Conservation (phyloP, 345 rosid genomes). For the Rubroshorea leprosula region DNA sequence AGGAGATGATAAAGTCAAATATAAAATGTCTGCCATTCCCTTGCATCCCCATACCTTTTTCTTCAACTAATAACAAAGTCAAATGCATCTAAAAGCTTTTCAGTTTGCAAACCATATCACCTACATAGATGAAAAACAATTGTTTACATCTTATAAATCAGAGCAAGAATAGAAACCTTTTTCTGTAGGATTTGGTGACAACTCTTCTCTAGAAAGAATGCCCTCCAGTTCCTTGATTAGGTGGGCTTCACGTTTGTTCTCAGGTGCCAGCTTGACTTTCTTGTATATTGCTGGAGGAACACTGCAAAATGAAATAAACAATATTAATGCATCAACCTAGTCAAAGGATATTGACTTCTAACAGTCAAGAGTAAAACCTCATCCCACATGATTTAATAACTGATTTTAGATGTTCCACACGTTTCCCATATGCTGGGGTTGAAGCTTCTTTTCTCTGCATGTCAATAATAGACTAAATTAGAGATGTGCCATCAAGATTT, state of each 20-base stretch:
- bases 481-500: slow-evolving; percentile 1
- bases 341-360: slow-evolving; percentile 7
- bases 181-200: slow-evolving; percentile 76
- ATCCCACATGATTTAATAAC: slow-evolving; percentile 79
- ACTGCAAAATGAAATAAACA: slow-evolving; percentile 33
- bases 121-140: neutral
- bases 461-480: slow-evolving; percentile 17
- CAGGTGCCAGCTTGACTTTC: slow-evolving; percentile 82
- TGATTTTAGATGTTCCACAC: slow-evolving; percentile 76
- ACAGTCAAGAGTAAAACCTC: slow-evolving; percentile 43
- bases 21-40: neutral
- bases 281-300: slow-evolving; percentile 73
- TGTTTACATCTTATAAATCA: neutral
- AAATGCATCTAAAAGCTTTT: neutral
- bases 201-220: slow-evolving; percentile 82
- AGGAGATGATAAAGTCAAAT: neutral
- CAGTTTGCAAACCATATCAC: neutral
- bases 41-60: neutral
- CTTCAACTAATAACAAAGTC: neutral
- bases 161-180: slow-evolving; percentile 45
- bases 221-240: slow-evolving; percentile 75
- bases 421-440: slow-evolving; percentile 64
- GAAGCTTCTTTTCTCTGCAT: slow-evolving; percentile 65
- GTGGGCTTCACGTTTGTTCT: slow-evolving; percentile 70
- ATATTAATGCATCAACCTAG: slow-evolving; percentile 9